Conservation (phyloP, 1,284 basidiomycete genomes). For the Pseudozyma pruni region DNA sequence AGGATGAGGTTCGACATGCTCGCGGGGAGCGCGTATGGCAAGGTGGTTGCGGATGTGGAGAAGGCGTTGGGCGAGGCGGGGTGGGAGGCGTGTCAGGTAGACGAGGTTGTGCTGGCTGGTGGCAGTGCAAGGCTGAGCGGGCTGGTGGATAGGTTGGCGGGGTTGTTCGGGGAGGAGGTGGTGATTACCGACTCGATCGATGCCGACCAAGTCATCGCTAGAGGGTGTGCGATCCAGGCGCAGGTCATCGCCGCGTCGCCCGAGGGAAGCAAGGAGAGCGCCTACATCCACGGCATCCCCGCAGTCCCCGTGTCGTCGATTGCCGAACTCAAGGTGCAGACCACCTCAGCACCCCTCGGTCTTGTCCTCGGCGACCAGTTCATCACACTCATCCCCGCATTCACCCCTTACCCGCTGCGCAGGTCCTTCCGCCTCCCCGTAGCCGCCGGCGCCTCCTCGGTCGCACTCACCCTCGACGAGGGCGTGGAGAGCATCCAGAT, state of each 20-base stretch:
- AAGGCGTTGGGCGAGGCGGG: conserved; percentile 75
- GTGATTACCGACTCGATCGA: conserved; percentile 75
- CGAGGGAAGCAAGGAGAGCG: conserved; percentile 48
- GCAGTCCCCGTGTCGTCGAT: conserved; percentile 69
- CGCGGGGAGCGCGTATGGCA: conserved; percentile 78
- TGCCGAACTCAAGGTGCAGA: conserved; percentile 38
- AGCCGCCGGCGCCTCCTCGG: conserved; percentile 31
- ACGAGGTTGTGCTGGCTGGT: conserved; percentile 86
- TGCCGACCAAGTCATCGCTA: conserved; percentile 87
- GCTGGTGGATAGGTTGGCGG: conserved; percentile 78
- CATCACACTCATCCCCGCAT: conserved; percentile 65
- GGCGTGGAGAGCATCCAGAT: conserved; percentile 82
- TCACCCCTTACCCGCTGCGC: conserved; percentile 78
- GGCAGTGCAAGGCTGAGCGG: conserved; percentile 87
- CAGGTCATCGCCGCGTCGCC: conserved; percentile 63
- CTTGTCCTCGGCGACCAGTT: conserved; percentile 77
- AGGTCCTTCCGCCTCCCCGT: conserved; percentile 74
- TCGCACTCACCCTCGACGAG: conserved; percentile 86
- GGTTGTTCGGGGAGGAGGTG: conserved; percentile 77
- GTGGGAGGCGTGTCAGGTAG: conserved; percentile 81
- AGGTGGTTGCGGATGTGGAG: conserved; percentile 75
- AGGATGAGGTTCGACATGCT: conserved; percentile 93
- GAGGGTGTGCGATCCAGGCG: conserved; percentile 89
- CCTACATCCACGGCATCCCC: conserved; percentile 50
- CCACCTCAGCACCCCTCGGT: conserved; percentile 74